phyloP scores from a whole-genome alignment of 768 basidiomycete genomes.

The Strobilomyces echinocephalus region DNA sequence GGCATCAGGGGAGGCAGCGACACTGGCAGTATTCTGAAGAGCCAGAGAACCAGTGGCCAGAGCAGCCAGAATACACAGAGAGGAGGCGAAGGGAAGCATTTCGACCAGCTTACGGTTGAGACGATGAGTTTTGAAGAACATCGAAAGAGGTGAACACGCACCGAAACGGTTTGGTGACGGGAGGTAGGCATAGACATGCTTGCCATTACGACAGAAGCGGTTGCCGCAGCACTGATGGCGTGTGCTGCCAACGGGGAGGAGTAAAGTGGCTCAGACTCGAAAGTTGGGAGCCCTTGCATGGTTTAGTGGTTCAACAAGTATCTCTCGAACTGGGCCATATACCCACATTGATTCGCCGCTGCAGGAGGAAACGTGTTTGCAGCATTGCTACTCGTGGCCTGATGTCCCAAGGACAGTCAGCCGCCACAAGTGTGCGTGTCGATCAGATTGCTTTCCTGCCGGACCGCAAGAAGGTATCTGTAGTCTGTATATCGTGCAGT shows the following conservation, averaged over 20 bases:
- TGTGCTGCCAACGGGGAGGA: slow-evolving; percentile 29
- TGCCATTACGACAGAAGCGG: slow-evolving; percentile 29
- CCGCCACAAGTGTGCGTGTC: slow-evolving; percentile 1
- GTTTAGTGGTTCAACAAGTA: slow-evolving; percentile 23
- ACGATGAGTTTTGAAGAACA: slow-evolving; percentile 11
- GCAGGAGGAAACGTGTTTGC: slow-evolving; percentile 30
- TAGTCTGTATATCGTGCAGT: background rate
- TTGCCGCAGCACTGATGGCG: slow-evolving; percentile 29
- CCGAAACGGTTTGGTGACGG: slow-evolving; percentile 28
- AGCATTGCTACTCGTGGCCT: slow-evolving; percentile 24
- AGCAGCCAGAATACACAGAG: slow-evolving; percentile 32
- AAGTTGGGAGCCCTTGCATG: slow-evolving; percentile 30
- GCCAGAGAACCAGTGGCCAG: slow-evolving; percentile 31
- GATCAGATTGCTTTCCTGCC: background rate
- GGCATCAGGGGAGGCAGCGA: slow-evolving; percentile 18
- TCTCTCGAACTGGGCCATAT: slow-evolving; percentile 13
- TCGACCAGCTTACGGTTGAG: slow-evolving; percentile 31
- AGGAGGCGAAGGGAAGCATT: slow-evolving; percentile 35
- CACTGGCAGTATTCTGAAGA: slow-evolving; percentile 17
- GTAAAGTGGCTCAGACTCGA: slow-evolving; percentile 24
- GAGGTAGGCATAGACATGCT: slow-evolving; percentile 25
- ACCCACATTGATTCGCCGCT: slow-evolving; percentile 22
- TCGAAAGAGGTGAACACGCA: slow-evolving; percentile 18
- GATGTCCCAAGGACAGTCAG: slow-evolving; percentile 1
- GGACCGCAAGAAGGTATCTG: background rate